Percentiles rank a stretch among this genome's conserved stretches.
These are phyloP conservation scores for Xylariaceae sp. DNA, from an alignment of 2,329 filamentous ascomycete species.

Conservation along the genomic window DNA sequence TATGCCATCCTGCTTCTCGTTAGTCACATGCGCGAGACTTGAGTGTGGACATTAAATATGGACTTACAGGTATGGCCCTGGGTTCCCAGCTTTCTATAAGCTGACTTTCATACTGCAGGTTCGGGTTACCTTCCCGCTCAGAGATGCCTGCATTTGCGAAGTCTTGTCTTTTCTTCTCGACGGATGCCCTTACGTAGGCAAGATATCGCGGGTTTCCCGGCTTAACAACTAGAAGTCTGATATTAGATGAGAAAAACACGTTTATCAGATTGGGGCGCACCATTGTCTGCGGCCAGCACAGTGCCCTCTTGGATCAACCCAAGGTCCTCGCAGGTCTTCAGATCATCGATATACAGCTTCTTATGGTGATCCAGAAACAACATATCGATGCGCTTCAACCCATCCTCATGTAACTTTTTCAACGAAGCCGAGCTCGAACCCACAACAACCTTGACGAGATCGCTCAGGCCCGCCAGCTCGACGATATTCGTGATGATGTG, in stretches of 20 bases:
- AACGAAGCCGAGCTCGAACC: constrained; percentile 65
- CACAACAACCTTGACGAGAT: constrained; percentile 64
- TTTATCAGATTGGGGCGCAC: constrained; percentile 15
- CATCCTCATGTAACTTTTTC: constrained; percentile 50
- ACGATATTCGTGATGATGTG: constrained; percentile 64
- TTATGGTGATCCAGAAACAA: constrained; percentile 81
- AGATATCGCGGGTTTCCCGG: constrained; percentile 67
- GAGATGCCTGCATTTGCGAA: constrained; percentile 28
- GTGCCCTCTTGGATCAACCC: constrained; percentile 58
- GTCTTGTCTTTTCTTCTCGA: constrained; percentile 53
- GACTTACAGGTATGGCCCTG: constrained; percentile 57
- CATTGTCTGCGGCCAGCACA: constrained; percentile 63
- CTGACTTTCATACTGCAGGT: constrained; percentile 60
- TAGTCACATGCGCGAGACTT: constrained; percentile 15
- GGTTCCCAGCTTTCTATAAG: constrained; percentile 63
- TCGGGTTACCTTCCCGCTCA: constrained; percentile 50
- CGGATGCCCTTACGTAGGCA: constrained; percentile 62
- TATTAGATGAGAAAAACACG: not conserved
- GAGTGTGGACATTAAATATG: not conserved
- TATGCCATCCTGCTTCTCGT: constrained; percentile 53
- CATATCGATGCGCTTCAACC: constrained; percentile 59
- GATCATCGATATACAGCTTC: constrained; percentile 65
- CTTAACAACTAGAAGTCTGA: constrained; percentile 47
- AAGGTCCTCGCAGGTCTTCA: constrained; percentile 72
- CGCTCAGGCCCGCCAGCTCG: constrained; percentile 66